phyloP scores from a whole-genome alignment of 106 monocot species.

The Platanthera guangdongensis region DNA sequence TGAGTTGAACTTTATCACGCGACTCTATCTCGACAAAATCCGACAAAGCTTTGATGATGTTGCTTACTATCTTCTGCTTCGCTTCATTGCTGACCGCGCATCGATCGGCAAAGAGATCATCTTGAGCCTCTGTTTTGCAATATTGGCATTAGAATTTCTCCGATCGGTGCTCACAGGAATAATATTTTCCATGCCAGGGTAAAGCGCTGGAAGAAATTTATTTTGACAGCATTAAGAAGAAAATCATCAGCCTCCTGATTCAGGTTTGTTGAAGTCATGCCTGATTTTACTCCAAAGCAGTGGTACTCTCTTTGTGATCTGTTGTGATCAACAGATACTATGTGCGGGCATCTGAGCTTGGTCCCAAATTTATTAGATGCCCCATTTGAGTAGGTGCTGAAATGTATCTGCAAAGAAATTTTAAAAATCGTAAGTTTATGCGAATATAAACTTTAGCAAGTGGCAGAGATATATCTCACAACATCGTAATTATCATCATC shows the following conservation, averaged over 20 bases:
- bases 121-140: conserved; percentile 89
- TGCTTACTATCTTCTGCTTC: conserved; percentile 85
- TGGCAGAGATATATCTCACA: no score
- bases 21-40: conserved; percentile 97
- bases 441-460: no score
- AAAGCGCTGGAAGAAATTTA: conserved; percentile 76
- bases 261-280: conserved; percentile 9
- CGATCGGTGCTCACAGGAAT: conserved; percentile 32
- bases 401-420: conserved; percentile 1
- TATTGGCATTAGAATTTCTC: conserved; percentile 59
- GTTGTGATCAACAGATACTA: background rate
- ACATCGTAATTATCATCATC: no score
- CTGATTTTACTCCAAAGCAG: background rate
- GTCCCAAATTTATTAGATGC: background rate
- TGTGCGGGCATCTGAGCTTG: background rate
- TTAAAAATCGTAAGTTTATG: background rate
- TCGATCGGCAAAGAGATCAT: conserved; percentile 94
- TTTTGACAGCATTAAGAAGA: conserved; percentile 49
- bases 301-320: background rate
- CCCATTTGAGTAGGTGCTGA: background rate
- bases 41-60: conserved; percentile 53
- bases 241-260: conserved; percentile 45
- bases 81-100: conserved; percentile 89
- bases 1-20: conserved; percentile 82
- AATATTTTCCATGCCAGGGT: conserved; percentile 76